Evolutionary conservation across 768 basidiomycete genomes (phyloP).

Genomic region (Asterophora parasitica): DNA sequence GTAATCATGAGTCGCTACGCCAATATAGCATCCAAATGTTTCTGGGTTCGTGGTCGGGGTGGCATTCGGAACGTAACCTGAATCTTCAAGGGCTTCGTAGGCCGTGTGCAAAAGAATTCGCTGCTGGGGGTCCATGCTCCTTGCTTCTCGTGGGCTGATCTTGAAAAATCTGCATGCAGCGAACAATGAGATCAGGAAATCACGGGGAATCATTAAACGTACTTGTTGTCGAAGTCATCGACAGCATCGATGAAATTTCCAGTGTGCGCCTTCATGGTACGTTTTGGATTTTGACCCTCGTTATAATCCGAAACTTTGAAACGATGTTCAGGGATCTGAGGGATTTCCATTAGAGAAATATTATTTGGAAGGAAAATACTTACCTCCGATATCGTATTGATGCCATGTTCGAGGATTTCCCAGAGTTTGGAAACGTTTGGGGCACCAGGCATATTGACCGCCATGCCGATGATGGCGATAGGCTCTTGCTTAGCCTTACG

Average conservation of each 20-base stretch:
- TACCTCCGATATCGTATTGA: conserved; percentile 56
- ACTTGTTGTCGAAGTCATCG: conserved; percentile 59
- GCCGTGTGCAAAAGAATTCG: conserved; percentile 62
- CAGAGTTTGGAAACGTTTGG: conserved; percentile 44
- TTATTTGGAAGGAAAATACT: background rate
- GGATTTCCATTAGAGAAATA: conserved; percentile 4
- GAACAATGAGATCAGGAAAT: background rate
- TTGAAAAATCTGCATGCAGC: conserved; percentile 51
- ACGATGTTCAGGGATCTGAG: conserved; percentile 57
- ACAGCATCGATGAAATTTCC: conserved; percentile 62
- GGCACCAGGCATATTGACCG: conserved; percentile 56
- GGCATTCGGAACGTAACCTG: conserved; percentile 62
- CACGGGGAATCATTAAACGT: conserved; percentile 3
- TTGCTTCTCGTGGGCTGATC: conserved; percentile 70
- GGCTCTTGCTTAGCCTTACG: conserved; percentile 35
- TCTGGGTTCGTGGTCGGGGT: conserved; percentile 48
- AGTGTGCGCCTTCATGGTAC: conserved; percentile 44
- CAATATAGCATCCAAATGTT: conserved; percentile 61
- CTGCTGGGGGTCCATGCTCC: conserved; percentile 74
- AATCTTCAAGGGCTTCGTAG: conserved; percentile 63
- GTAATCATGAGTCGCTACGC: conserved; percentile 69
- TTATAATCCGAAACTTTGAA: conserved; percentile 44
- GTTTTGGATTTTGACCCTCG: conserved; percentile 26
- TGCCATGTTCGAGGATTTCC: conserved; percentile 52
- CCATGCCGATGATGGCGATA: conserved; percentile 73